Percentiles rank a stretch among this genome's conserved stretches.
These are phyloP conservation scores for Neofusicoccum sp. DNA, from an alignment of 2,329 filamentous ascomycete species.

Conservation along the genomic window DNA sequence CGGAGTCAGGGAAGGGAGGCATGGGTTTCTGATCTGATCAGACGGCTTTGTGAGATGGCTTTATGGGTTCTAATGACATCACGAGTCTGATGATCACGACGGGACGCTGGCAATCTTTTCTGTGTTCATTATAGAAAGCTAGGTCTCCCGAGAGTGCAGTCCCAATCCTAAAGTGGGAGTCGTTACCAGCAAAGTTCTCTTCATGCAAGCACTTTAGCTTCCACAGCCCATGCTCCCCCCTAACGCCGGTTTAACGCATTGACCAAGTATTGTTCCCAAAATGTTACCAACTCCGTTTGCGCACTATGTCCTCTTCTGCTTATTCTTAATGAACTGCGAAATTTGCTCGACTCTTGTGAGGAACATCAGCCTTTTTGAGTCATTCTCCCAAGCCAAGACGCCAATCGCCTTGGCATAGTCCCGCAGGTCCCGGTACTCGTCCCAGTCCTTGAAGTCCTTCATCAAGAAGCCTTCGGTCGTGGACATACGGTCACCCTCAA, in stretches of 20 bases:
- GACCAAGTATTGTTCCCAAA: not conserved
- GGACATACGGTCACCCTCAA: constrained; percentile 93
- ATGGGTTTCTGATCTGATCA: no score
- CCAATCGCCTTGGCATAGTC: constrained; percentile 86
- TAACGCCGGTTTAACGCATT: not conserved
- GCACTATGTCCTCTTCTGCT: constrained; percentile 20
- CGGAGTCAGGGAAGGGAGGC: no score
- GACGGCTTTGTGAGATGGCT: not conserved
- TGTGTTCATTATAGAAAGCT: not conserved
- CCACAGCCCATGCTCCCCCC: not conserved
- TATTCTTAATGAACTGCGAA: constrained; percentile 45
- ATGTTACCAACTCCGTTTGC: not conserved
- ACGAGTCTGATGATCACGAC: not conserved
- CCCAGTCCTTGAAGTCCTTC: constrained; percentile 73
- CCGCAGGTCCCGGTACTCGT: constrained; percentile 68
- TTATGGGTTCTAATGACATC: not conserved
- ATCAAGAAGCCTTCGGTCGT: constrained; percentile 82
- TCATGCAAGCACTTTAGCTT: not conserved
- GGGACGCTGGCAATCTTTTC: not conserved
- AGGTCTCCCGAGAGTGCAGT: no score
- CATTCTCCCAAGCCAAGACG: constrained; percentile 83
- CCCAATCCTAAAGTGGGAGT: no score
- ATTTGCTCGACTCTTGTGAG: constrained; percentile 90
- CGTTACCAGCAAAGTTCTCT: no score
- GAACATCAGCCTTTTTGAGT: constrained; percentile 81